Evolutionary conservation across 305 asterid genomes (phyloP), one percentile per base, ranked within the genome.

Genomic region (Solanum hybrid): DNA sequence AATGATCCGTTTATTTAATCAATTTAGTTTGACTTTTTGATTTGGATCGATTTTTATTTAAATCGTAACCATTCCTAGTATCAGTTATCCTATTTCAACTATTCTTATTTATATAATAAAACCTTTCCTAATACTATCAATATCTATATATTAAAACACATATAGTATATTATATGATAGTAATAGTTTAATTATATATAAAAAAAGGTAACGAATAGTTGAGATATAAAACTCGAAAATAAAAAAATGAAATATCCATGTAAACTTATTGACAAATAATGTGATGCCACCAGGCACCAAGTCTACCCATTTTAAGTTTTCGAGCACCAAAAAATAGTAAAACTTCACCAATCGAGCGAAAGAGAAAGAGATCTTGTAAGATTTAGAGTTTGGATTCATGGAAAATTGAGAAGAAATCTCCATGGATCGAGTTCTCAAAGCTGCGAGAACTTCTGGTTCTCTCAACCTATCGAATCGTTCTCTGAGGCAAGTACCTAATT

Each of bases 391-490:
- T 8, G 24, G 4, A 73, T 27, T 29, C 42, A 77, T 78, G 56
- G 26, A 3, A 78, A 35, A 10, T 84, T 31, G 31, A 36, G 13
- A 36, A 31, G 7, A 31, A 45, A 5, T 82, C 87, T 29, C 79
- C 89, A 89, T 96, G 99, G 99, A 97, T 91, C 98, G 98, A 87
- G 89, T 93, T 84, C 92, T 97, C 1, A 96, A 93, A 93, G 96
- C 98, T 91, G 99, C 98, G 10, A 78, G 99, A 66, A 91, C 97
- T 85, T 97, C 99, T 71, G 99, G 99, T 80, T 95, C 99, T 89
- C 99, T 97, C 29, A 96, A 97, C 89, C 97, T 97, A 64, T 97
- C 99, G 71, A 96, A 97, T 91, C 99, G 98, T 78, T 93, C 98
- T 91, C 99, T 97, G 94, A 95, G 96, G 99, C 90, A 45, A 89